Evolutionary conservation across 208 protist genomes (phyloP), one percentile per base, ranked within the genome.

Genomic region (Acanthamoeba healyi): DNA sequence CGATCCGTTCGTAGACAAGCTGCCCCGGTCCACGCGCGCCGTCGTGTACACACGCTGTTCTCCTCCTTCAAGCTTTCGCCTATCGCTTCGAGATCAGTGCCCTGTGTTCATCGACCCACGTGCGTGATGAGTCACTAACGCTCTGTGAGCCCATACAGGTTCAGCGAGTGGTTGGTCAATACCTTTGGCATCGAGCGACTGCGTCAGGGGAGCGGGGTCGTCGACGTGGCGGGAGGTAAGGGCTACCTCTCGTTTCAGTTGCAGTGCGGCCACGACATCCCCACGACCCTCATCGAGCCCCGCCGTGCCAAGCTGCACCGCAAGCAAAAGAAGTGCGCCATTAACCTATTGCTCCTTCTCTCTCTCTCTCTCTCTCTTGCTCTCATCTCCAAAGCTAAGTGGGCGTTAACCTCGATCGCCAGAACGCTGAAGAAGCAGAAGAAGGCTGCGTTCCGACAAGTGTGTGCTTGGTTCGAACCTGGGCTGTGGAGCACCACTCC

Each of bases 211-310:
- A 70, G 32, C 56, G 84, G 84, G 29, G 54, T 91, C 19, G 56
- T 91, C 17, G 84, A 91, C 14, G 84, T 91, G 42, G 84, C 84
- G n/a, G 84, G 84, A 14, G 84, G 84, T 5, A 91, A 91, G 56
- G 84, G 84, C 49, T 63, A 91, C 56, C 34, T 91, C 7, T 91
- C 84, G 0, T 91, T 72, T n/a, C 84, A 91, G 24, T 54, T 91
- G 24, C 56, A 72, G 58, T 72, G 58, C 36, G 58, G 42, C 5
- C 77, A 86, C 40, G 84, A 49, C 38, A 36, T 91, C 7, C 49
- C 56, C 26, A 49, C 56, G 12, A 91, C 84, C 19, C 56, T 91
- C 54, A 70, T 91, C 38, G 84, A 91, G 22, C 84, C 84, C 10
- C 84, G 84, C 5, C 29, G 4, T 7, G 56, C 58, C 54, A 44